Conservation (phyloP, 129 eudicot genomes). For the Logfia minima region DNA sequence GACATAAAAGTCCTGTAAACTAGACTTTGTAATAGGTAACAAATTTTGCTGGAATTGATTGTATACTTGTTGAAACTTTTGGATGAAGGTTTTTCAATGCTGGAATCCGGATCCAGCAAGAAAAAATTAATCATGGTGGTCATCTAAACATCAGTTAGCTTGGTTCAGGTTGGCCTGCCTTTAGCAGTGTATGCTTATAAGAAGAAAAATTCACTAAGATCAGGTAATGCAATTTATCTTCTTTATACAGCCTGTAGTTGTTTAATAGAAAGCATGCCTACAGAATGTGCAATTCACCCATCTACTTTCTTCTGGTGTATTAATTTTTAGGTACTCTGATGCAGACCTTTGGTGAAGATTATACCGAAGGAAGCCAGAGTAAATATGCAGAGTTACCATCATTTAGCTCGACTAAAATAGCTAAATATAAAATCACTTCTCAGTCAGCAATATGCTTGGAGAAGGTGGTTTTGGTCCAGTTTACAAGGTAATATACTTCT, state of each 20-base stretch:
- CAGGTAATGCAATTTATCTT: background rate
- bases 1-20: background rate
- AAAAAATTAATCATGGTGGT: background rate
- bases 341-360: constrained; percentile 11
- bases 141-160: background rate
- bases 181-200: background rate
- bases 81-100: background rate
- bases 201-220: background rate
- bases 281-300: too few relatives aligned
- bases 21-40: background rate
- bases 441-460: constrained; percentile 15
- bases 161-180: background rate
- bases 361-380: background rate
- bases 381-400: constrained; percentile 2
- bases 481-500: background rate
- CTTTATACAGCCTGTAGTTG: background rate
- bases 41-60: background rate
- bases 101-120: background rate
- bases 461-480: constrained; percentile 29
- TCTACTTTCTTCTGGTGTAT: too few relatives aligned
- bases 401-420: constrained; percentile 19
- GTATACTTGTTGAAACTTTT: too few relatives aligned
- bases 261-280: background rate
- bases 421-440: constrained; percentile 10
- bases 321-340: background rate